Conservation (phyloP, 2,329 filamentous ascomycete genomes). For the Alternaria infectoria region DNA sequence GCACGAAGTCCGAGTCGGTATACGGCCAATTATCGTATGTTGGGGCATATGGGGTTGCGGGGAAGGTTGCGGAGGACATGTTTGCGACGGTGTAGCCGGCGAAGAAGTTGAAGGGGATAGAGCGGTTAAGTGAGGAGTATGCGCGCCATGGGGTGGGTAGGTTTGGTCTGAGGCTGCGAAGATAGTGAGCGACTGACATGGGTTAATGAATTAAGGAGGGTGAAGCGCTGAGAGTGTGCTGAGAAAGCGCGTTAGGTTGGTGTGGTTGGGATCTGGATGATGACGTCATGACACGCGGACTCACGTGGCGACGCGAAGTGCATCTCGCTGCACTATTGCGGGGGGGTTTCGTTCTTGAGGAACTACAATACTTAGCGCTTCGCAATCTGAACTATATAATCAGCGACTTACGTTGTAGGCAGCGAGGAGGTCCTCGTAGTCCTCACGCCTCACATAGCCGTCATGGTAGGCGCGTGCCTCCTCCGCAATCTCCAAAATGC, state of each 20-base stretch:
- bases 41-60: slow-evolving; percentile 19
- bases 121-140: slow-evolving; percentile 7
- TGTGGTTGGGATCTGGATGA: neutral
- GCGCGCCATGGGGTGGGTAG: slow-evolving; percentile 3
- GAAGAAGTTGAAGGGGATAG: slow-evolving; percentile 21
- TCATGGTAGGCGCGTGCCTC: neutral
- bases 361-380: too few species aligned
- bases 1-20: slow-evolving; percentile 43
- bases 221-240: neutral
- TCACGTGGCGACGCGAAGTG: slow-evolving; percentile 18
- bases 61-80: slow-evolving; percentile 15
- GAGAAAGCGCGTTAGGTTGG: slow-evolving; percentile 8
- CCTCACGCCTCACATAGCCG: neutral
- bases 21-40: slow-evolving; percentile 32
- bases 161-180: neutral
- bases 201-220: neutral
- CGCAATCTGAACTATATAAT: too few species aligned
- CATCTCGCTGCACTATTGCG: neutral
- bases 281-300: slow-evolving; percentile 30
- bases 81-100: slow-evolving; percentile 9
- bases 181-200: slow-evolving; percentile 12
- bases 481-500: neutral
- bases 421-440: neutral
- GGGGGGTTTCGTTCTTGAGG: too few species aligned
- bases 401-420: neutral